phyloP scores from a whole-genome alignment of 2,329 filamentous ascomycete genomes.

The Cladophialophora psammophila region DNA sequence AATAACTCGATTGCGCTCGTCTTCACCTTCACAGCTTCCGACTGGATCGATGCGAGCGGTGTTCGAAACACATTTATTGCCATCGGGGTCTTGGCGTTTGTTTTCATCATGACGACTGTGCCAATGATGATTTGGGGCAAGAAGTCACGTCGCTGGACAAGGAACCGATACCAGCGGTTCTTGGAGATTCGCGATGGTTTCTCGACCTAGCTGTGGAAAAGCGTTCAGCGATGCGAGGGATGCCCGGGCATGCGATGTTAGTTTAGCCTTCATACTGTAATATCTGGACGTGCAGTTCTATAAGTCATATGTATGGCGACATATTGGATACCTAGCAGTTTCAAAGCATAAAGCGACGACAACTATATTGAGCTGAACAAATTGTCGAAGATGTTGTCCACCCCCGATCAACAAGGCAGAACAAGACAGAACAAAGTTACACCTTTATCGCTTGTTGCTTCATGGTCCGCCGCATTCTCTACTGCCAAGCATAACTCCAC shows the following conservation, averaged over 20 bases:
- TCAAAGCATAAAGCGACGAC: not conserved
- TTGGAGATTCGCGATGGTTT: constrained; percentile 57
- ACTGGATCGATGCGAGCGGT: constrained; percentile 59
- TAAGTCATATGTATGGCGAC: constrained; percentile 3
- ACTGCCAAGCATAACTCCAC: not conserved
- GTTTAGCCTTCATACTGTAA: not conserved
- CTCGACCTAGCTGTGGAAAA: constrained; percentile 2
- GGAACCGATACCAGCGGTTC: constrained; percentile 56
- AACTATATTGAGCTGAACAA: too few species aligned
- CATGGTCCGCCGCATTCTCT: not conserved
- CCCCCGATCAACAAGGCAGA: not conserved
- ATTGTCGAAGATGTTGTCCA: not conserved
- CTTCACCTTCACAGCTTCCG: constrained; percentile 61
- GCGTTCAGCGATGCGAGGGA: not conserved
- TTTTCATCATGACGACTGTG: constrained; percentile 59
- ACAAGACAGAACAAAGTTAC: not conserved
- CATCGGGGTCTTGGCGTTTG: constrained; percentile 60
- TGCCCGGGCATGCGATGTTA: not conserved
- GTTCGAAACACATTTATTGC: constrained; percentile 60
- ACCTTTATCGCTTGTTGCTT: not conserved
- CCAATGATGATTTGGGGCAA: constrained; percentile 66
- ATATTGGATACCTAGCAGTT: not conserved
- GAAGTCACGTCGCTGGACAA: constrained; percentile 57
- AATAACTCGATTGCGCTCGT: constrained; percentile 64
- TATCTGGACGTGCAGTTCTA: constrained; percentile 2